These are phyloP conservation scores for Myriosclerotinia curreyana DNA, from an alignment of 2,329 filamentous ascomycete species.

Conservation along the genomic window DNA sequence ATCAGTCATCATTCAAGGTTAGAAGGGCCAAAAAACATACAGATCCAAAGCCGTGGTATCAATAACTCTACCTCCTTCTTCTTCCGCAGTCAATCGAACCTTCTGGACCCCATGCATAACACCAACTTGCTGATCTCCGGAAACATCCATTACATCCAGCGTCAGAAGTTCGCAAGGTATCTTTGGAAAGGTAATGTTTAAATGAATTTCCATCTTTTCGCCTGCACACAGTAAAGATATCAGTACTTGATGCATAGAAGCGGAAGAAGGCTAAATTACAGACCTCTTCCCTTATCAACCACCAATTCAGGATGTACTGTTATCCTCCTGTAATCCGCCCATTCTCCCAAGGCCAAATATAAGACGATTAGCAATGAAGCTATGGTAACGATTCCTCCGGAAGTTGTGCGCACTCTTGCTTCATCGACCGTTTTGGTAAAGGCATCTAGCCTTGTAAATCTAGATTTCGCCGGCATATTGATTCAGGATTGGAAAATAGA, in stretches of 20 bases:
- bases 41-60: constrained; percentile 67
- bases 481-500: background rate
- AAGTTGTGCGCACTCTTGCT: constrained; percentile 92
- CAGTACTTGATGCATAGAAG: background rate
- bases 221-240: constrained; percentile 48
- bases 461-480: constrained; percentile 81
- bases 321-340: constrained; percentile 85
- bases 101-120: constrained; percentile 92
- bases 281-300: constrained; percentile 94
- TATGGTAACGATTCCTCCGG: constrained; percentile 92
- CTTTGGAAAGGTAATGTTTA: constrained; percentile 93
- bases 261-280: constrained; percentile 1
- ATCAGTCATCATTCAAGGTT: constrained; percentile 22
- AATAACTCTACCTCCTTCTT: constrained; percentile 73
- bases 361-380: constrained; percentile 83
- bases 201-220: constrained; percentile 98
- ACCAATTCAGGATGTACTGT: constrained; percentile 87
- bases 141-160: constrained; percentile 98
- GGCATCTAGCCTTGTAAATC: constrained; percentile 95
- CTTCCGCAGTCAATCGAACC: constrained; percentile 70
- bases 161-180: constrained; percentile 94
- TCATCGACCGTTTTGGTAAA: constrained; percentile 99
- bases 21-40: constrained; percentile 42
- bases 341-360: constrained; percentile 91
- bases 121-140: constrained; percentile 92